A percentile compares a stretch with the other conserved stretches of the same genome.
These are phyloP conservation scores for Tolypocladium sp. DNA, from an alignment of 2,329 filamentous ascomycete genomes.

Conservation along the genomic window DNA sequence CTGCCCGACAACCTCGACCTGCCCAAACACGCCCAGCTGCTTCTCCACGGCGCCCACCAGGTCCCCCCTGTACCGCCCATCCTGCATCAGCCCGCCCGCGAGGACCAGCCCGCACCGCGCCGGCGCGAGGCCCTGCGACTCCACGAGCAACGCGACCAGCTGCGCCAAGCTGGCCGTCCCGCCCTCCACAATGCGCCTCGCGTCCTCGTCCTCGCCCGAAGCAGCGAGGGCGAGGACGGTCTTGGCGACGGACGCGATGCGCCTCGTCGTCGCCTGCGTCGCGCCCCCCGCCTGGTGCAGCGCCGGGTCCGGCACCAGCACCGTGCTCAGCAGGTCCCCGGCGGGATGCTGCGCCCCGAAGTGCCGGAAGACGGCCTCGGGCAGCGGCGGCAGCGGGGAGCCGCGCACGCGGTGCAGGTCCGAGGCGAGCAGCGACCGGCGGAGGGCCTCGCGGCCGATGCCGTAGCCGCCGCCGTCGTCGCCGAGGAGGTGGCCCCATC, in stretches of 20 bases:
- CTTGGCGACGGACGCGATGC: constrained; percentile 11
- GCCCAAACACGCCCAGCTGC: constrained; percentile 7
- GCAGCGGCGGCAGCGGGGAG: constrained; percentile 1
- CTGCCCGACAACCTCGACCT: constrained; percentile 6
- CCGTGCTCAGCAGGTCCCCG: constrained; percentile 8
- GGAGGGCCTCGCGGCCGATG: constrained; percentile 26
- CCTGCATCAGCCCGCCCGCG: constrained; percentile 12
- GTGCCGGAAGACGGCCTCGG: constrained; percentile 8
- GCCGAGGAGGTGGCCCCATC: constrained; percentile 33
- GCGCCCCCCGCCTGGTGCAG: constrained; percentile 1
- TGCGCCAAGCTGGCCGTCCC: constrained; percentile 9
- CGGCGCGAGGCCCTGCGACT: constrained; percentile 6
- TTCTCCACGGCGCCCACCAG: constrained; percentile 4
- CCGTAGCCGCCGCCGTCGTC: constrained; percentile 33
- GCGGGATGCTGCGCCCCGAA: constrained; percentile 6
- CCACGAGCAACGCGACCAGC: constrained; percentile 7
- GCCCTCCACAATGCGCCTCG: constrained; percentile 8
- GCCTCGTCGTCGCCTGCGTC: constrained; percentile 3
- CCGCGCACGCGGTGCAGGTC: constrained; percentile 13
- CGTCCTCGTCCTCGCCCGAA: constrained; percentile 5
- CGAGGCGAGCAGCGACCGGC: constrained; percentile 17
- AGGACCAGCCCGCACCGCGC: constrained; percentile 9
- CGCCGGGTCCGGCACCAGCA: constrained; percentile 6
- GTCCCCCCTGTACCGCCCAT: constrained; percentile 5
- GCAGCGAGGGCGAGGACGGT: constrained; percentile 8